Evolutionary conservation across 768 basidiomycete genomes (phyloP), one percentile per base, ranked within the genome.

Genomic region (Boletales sp.): DNA sequence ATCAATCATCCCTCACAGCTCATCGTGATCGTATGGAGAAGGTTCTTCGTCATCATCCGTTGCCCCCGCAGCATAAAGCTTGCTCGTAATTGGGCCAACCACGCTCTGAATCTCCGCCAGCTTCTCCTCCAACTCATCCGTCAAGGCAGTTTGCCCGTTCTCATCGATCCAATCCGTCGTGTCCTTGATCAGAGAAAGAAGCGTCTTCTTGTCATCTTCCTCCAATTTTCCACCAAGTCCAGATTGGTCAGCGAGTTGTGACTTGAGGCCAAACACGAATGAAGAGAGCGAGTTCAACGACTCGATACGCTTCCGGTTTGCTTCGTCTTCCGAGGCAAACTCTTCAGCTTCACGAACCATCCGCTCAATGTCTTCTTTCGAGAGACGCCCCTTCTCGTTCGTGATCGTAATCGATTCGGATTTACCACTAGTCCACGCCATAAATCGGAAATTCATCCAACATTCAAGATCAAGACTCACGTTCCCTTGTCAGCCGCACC

Each of bases 311-410:
- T 87, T 88, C 58, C 86, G 81, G 65, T 86, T 83, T 38, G 80
- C 79, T 69, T 80, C 89, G 51, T 91, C 90, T 70, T 90, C 87
- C 8, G 80, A 69, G 2, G 87, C 87, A 58, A 90, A 94, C 63
- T 93, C 85, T 78, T 97, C 93, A 5, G 92, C 93, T 61, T 97
- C 94, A 29, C 76, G 81, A 48, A 97, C 89, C 94, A 95, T 97
- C 53, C 92, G 89, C 64, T 97, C 94, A 54, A 97, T 95, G 53
- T 97, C 90, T 53, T 92, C 90, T 58, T 87, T 84, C 41, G 76
- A 80, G 19, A 93, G 83, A 73, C 94, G 90, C 40, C 91, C 93
- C 76, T 94, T 94, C 70, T 95, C 92, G 72, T 97, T 97, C 60
- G 83, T 94, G 73, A 97, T 97, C 35, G 90, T 94, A 69, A 95